Conservation (phyloP, 1,139 yeast genomes). For the Suhomyces atakaporum region DNA sequence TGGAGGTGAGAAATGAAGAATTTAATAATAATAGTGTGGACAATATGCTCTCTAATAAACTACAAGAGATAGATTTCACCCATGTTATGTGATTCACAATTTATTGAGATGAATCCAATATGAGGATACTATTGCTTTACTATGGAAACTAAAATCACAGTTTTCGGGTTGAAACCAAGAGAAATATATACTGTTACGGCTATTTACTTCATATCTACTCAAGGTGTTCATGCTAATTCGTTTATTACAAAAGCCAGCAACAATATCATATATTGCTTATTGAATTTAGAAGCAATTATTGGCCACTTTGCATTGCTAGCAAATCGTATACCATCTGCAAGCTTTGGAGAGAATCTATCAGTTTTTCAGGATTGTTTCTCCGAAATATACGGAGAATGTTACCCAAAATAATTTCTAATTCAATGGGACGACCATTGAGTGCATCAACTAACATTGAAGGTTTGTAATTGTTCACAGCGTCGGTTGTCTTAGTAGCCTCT, state of each 20-base stretch:
- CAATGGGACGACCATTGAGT: slow-evolving; percentile 69
- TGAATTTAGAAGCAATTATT: no score
- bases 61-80: slow-evolving; percentile 10
- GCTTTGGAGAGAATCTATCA: slow-evolving; percentile 19
- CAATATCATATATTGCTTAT: not conserved
- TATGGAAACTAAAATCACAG: no score
- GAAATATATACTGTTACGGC: no score
- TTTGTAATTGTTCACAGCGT: slow-evolving; percentile 25
- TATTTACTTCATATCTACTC: no score
- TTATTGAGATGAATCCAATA: not conserved
- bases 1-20: slow-evolving; percentile 9
- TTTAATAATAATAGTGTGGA: slow-evolving; percentile 4
- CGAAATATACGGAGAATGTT: slow-evolving; percentile 23
- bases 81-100: slow-evolving; percentile 3
- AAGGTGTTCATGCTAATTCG: no score
- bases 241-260: not conserved
- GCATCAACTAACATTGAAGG: slow-evolving; percentile 79
- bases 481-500: slow-evolving; percentile 19
- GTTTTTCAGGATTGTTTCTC: slow-evolving; percentile 11
- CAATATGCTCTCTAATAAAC: slow-evolving; percentile 1
- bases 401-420: slow-evolving; percentile 54
- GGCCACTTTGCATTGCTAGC: slow-evolving; percentile 25
- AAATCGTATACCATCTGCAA: slow-evolving; percentile 36
- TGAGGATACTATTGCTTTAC: no score
- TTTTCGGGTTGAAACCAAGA: no score